phyloP scores from a whole-genome alignment of 208 protist genomes.

The Leishmania aethiopica region DNA sequence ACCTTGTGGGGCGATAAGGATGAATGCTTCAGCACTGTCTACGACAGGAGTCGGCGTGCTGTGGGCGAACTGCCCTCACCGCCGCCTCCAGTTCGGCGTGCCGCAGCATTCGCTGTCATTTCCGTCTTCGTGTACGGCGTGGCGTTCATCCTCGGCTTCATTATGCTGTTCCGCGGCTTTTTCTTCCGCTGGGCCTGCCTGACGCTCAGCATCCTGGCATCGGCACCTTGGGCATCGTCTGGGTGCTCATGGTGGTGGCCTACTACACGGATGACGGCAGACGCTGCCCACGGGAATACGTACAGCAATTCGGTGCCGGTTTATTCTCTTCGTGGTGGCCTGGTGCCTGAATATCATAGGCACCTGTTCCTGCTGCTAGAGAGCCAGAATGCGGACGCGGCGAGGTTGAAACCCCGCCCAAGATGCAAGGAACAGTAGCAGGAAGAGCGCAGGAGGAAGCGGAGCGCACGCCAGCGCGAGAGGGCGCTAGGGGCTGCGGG shows the following conservation, averaged over 20 bases:
- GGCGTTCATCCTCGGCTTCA: slow-evolving; percentile 23
- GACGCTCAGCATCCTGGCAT: slow-evolving; percentile 39
- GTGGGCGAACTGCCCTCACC: too few species aligned
- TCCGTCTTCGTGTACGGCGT: background rate
- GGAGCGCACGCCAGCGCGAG: too few species aligned
- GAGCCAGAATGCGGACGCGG: background rate
- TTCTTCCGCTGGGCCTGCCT: slow-evolving; percentile 39
- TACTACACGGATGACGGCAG: slow-evolving; percentile 17
- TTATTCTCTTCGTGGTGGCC: slow-evolving; percentile 37
- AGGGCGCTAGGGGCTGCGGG: too few species aligned
- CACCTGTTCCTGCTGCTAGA: slow-evolving; percentile 38
- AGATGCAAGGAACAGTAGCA: too few species aligned
- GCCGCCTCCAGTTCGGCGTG: slow-evolving; percentile 32
- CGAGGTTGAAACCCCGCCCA: too few species aligned
- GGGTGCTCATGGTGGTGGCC: slow-evolving; percentile 35
- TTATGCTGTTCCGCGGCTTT: slow-evolving; percentile 45
- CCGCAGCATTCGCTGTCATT: slow-evolving; percentile 31
- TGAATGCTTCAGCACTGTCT: slow-evolving; percentile 6
- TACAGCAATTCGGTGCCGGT: too few species aligned
- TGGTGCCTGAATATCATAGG: slow-evolving; percentile 43
- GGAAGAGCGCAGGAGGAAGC: too few species aligned
- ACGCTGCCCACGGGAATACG: too few species aligned
- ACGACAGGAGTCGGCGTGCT: too few species aligned
- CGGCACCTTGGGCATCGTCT: slow-evolving; percentile 24
- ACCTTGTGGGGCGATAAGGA: slow-evolving; percentile 2